Evolutionary conservation across 441 rosid genomes (phyloP).

Genomic region (Geranium incanum): DNA sequence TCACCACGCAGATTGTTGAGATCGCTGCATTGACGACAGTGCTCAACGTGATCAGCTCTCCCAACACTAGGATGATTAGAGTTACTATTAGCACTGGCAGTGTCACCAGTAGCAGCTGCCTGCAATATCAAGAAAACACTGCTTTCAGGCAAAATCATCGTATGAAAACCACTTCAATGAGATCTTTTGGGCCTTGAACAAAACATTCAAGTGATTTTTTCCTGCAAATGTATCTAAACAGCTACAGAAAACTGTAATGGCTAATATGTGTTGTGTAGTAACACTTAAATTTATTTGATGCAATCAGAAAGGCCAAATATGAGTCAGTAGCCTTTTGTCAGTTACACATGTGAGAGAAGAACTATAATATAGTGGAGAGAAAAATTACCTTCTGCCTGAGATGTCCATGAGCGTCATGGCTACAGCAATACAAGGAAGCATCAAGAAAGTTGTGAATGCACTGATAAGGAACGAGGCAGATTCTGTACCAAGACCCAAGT

Average conservation of each 20-base stretch:
- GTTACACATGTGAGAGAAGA: too few species aligned
- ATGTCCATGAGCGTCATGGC: slow-evolving; percentile 72
- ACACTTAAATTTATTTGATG: too few species aligned
- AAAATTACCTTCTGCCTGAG: slow-evolving; percentile 55
- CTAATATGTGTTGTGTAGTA: too few species aligned
- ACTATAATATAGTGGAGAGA: too few species aligned
- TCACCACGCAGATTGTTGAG: slow-evolving; percentile 50
- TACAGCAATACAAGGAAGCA: slow-evolving; percentile 63
- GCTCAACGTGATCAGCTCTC: slow-evolving; percentile 38
- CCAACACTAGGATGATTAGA: slow-evolving; percentile 40
- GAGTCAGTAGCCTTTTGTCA: too few species aligned
- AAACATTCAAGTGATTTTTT: too few species aligned
- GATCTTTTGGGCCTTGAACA: too few species aligned
- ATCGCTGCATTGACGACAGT: slow-evolving; percentile 39
- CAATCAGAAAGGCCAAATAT: too few species aligned
- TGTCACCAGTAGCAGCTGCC: slow-evolving; percentile 54
- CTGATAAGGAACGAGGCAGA: slow-evolving; percentile 74
- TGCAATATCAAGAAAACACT: slow-evolving; percentile 19
- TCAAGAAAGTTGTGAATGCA: slow-evolving; percentile 56
- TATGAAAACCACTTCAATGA: too few species aligned
- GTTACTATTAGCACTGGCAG: slow-evolving; percentile 52
- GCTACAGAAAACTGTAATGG: too few species aligned
- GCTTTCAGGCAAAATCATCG: too few species aligned
- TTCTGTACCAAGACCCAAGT: slow-evolving; percentile 42
- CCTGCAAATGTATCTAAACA: too few species aligned